phyloP scores from a whole-genome alignment of 768 basidiomycete genomes.

The Postia placenta region DNA sequence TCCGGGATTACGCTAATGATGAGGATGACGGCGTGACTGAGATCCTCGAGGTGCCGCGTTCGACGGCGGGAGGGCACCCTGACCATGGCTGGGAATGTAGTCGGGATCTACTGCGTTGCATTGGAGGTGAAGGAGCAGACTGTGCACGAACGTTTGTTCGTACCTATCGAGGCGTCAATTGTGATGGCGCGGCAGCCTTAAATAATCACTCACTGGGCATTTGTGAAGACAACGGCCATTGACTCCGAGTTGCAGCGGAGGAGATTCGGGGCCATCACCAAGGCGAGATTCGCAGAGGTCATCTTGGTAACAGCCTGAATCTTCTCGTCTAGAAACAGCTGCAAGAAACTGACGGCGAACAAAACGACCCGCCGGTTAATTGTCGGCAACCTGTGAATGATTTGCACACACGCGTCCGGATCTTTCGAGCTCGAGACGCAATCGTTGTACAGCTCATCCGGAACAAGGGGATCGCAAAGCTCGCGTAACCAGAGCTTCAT shows the following conservation, averaged over 20 bases:
- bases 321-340: slow-evolving; percentile 78
- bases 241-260: slow-evolving; percentile 81
- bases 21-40: slow-evolving; percentile 49
- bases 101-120: slow-evolving; percentile 70
- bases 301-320: slow-evolving; percentile 76
- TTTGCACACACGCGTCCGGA: slow-evolving; percentile 61
- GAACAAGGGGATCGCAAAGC: slow-evolving; percentile 86
- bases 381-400: slow-evolving; percentile 74
- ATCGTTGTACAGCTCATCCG: slow-evolving; percentile 87
- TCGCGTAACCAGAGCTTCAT: slow-evolving; percentile 94
- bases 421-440: slow-evolving; percentile 68
- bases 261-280: slow-evolving; percentile 91
- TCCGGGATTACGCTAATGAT: background rate
- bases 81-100: slow-evolving; percentile 75
- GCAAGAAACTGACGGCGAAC: slow-evolving; percentile 87
- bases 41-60: slow-evolving; percentile 38
- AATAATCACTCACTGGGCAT: slow-evolving; percentile 64
- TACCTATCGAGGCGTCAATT: slow-evolving; percentile 40
- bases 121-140: slow-evolving; percentile 74
- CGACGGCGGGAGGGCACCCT: slow-evolving; percentile 55
- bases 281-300: slow-evolving; percentile 82
- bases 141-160: slow-evolving; percentile 85
- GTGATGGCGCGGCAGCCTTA: background rate
- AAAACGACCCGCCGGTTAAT: slow-evolving; percentile 82
- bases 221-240: slow-evolving; percentile 87